Evolutionary conservation across 2,329 filamentous ascomycete species (phyloP).

Genomic region (Alternaria brassicae): DNA sequence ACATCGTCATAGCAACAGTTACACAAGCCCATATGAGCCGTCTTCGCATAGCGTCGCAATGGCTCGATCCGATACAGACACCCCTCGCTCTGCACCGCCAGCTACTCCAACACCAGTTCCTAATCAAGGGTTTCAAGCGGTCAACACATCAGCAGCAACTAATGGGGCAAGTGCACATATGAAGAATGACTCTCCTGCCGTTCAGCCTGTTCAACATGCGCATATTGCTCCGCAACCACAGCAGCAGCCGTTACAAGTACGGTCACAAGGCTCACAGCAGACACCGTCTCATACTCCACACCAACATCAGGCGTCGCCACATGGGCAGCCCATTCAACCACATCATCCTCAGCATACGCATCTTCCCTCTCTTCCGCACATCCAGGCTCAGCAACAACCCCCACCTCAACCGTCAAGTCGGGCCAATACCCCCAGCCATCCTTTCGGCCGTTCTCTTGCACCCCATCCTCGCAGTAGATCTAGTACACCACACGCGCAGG

Average conservation of each 20-base stretch:
- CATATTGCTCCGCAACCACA: constrained; percentile 30
- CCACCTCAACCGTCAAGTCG: constrained; percentile 31
- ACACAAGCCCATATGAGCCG: constrained; percentile 43
- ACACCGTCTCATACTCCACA: constrained; percentile 9
- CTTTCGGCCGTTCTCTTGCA: constrained; percentile 32
- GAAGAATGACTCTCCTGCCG: constrained; percentile 32
- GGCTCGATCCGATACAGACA: constrained; percentile 20
- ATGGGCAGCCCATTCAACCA: constrained; percentile 11
- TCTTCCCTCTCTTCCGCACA: constrained; percentile 23
- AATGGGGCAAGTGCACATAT: constrained; percentile 26
- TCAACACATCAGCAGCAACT: constrained; percentile 18
- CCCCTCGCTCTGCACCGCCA: constrained; percentile 23
- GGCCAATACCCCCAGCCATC: constrained; percentile 33
- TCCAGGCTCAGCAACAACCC: constrained; percentile 27
- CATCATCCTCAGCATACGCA: constrained; percentile 19
- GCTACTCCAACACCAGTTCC: constrained; percentile 14
- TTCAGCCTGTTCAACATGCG: constrained; percentile 26
- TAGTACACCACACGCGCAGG: constrained; percentile 37
- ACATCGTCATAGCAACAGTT: constrained; percentile 28
- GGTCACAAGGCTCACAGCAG: constrained; percentile 19
- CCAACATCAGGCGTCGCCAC: constrained; percentile 15
- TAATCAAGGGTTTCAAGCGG: constrained; percentile 20
- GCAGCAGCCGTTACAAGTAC: constrained; percentile 7
- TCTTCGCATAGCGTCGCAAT: constrained; percentile 23
- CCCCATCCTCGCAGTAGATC: constrained; percentile 40